Conservation (phyloP, 495 filamentous ascomycete genomes). For the Penicillium samsonianum region DNA sequence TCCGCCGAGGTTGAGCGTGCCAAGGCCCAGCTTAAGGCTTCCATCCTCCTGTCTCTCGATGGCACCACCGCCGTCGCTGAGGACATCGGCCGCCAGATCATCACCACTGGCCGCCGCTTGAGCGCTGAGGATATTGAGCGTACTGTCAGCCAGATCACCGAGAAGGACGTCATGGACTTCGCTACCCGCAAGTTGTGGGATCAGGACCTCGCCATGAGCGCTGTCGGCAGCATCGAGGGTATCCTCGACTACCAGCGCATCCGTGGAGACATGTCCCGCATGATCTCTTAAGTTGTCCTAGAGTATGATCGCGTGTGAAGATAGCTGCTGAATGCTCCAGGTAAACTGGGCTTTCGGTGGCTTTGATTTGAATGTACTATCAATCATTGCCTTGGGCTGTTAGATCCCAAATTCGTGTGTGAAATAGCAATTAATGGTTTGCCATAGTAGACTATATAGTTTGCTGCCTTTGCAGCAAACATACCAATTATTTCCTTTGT, state of each 20-base stretch:
- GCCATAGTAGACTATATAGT: slow-evolving; percentile 40
- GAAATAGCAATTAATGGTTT: slow-evolving; percentile 43
- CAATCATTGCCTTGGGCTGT: slow-evolving; percentile 40
- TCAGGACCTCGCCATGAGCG: slow-evolving; percentile 90
- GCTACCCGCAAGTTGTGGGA: slow-evolving; percentile 92
- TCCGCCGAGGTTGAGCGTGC: slow-evolving; percentile 94
- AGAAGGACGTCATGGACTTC: slow-evolving; percentile 97
- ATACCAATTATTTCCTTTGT: slow-evolving; percentile 33
- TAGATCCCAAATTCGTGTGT: slow-evolving; percentile 38
- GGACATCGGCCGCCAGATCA: slow-evolving; percentile 97
- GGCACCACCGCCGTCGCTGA: slow-evolving; percentile 96
- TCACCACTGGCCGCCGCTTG: slow-evolving; percentile 93
- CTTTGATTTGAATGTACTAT: slow-evolving; percentile 40
- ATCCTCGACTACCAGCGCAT: slow-evolving; percentile 87
- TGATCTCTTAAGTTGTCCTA: slow-evolving; percentile 48
- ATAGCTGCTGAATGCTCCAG: slow-evolving; percentile 17
- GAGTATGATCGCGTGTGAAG: slow-evolving; percentile 27
- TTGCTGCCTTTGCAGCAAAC: slow-evolving; percentile 27
- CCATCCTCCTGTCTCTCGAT: slow-evolving; percentile 93
- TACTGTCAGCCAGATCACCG: slow-evolving; percentile 80
- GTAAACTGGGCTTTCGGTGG: slow-evolving; percentile 14
- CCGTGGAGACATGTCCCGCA: slow-evolving; percentile 86
- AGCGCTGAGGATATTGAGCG: slow-evolving; percentile 91
- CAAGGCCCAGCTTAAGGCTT: slow-evolving; percentile 98
- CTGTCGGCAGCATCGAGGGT: slow-evolving; percentile 90